Conservation (phyloP, 179 eudicot species). For the Pouteria campechiana region DNA sequence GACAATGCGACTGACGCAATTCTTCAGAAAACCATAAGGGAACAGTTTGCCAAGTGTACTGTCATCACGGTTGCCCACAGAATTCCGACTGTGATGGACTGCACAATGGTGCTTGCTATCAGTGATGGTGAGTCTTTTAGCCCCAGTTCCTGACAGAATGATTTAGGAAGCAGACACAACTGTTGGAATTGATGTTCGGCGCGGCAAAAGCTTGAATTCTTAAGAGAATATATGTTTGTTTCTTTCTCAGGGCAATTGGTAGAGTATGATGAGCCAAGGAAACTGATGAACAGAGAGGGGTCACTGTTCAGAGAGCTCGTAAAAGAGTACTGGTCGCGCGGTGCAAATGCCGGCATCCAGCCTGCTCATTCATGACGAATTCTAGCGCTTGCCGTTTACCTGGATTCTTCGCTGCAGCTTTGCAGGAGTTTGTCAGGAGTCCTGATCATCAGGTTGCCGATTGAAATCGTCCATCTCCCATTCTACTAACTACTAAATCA, state of each 20-base stretch:
- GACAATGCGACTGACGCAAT: slow-evolving; percentile 34
- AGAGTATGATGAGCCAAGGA: slow-evolving; percentile 29
- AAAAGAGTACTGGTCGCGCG: slow-evolving; percentile 28
- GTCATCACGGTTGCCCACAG: slow-evolving; percentile 43
- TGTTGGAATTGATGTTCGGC: no score
- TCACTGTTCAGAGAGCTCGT: slow-evolving; percentile 30
- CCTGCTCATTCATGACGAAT: neutral
- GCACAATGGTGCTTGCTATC: slow-evolving; percentile 28
- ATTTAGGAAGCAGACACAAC: no score
- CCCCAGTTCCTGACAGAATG: no score
- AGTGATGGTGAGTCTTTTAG: slow-evolving; percentile 19
- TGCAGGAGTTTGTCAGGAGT: no score
- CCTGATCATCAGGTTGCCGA: no score
- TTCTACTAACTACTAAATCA: no score
- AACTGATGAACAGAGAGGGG: slow-evolving; percentile 17
- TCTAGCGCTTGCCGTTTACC: no score
- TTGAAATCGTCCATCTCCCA: no score
- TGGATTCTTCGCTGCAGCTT: no score
- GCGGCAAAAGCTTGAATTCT: neutral
- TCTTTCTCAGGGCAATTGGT: slow-evolving; percentile 19
- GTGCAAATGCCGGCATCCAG: neutral
- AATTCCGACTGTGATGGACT: slow-evolving; percentile 40
- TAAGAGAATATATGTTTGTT: neutral
- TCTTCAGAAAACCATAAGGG: slow-evolving; percentile 28
- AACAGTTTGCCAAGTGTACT: slow-evolving; percentile 28